These are phyloP conservation scores for Tieghemiomyces parasiticus DNA, from an alignment of 192 early-diverging fungal species.

Conservation along the genomic window DNA sequence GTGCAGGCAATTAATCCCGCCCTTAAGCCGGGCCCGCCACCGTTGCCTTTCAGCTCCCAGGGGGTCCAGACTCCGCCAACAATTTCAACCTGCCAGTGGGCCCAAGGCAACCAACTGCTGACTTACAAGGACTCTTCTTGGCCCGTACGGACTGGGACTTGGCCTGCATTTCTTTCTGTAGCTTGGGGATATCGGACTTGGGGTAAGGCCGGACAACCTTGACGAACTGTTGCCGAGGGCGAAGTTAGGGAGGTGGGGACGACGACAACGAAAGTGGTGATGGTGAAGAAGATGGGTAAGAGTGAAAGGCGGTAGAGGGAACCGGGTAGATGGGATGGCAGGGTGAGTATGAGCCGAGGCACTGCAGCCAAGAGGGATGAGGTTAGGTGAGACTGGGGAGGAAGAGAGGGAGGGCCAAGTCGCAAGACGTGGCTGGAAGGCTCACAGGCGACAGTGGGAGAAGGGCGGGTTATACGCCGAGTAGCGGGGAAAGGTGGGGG, in stretches of 20 bases:
- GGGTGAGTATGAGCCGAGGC: not conserved
- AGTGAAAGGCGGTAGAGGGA: not conserved
- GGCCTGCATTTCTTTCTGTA: not conserved
- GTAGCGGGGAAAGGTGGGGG: too few relatives aligned
- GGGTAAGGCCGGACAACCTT: constrained; percentile 7
- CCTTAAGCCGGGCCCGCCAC: too few relatives aligned
- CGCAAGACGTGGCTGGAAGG: too few relatives aligned
- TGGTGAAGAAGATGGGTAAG: not conserved
- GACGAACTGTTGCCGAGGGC: not conserved
- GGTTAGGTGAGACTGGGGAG: not conserved
- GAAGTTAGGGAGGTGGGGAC: not conserved
- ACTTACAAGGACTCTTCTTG: constrained; percentile 5
- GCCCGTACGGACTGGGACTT: not conserved
- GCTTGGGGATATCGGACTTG: constrained; percentile 2
- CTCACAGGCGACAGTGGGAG: too few relatives aligned
- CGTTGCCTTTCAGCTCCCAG: too few relatives aligned
- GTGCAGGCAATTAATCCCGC: too few relatives aligned
- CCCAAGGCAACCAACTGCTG: not conserved
- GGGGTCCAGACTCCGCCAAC: too few relatives aligned
- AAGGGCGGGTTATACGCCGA: too few relatives aligned
- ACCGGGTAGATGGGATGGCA: not conserved
- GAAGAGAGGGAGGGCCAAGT: not conserved
- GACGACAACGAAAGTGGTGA: not conserved
- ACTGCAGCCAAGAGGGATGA: not conserved
- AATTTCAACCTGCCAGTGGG: too few relatives aligned